Evolutionary conservation across 1,284 basidiomycete genomes (phyloP).

Genomic region (Singerocomus rubriflavus): DNA sequence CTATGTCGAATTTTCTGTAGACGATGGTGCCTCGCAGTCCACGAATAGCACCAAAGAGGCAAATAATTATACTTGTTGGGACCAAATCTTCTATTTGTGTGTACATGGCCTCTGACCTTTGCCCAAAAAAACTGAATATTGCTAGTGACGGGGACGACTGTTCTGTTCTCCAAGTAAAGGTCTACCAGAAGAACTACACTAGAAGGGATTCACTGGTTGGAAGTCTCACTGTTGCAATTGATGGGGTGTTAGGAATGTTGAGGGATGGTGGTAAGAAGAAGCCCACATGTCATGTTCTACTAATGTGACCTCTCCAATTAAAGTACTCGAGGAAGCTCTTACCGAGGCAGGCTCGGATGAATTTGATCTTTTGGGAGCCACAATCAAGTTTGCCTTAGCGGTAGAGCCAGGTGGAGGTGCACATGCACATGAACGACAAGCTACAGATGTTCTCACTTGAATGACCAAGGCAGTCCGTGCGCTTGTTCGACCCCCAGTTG

Average conservation of each 20-base stretch:
- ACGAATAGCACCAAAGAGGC: background rate
- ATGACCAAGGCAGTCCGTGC: no score
- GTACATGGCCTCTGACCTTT: background rate
- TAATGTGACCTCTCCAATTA: background rate
- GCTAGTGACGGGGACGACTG: constrained; percentile 2
- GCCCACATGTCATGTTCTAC: background rate
- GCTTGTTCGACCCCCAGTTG: background rate
- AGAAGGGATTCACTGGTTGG: background rate
- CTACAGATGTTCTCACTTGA: background rate
- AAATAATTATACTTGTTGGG: constrained; percentile 1
- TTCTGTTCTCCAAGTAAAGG: background rate
- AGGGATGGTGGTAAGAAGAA: background rate
- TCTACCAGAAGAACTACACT: background rate
- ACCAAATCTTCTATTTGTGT: constrained; percentile 3
- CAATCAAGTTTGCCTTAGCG: background rate
- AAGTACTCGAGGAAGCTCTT: constrained; percentile 4
- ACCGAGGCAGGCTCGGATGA: background rate
- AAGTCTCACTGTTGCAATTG: background rate
- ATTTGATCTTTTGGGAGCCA: background rate
- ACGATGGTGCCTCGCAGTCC: background rate
- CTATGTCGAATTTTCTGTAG: background rate
- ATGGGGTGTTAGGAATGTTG: background rate
- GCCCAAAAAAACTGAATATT: background rate
- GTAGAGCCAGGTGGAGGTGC: background rate
- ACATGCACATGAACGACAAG: background rate